Conservation (phyloP, 129 eudicot genomes). For the Tagetes patula region DNA sequence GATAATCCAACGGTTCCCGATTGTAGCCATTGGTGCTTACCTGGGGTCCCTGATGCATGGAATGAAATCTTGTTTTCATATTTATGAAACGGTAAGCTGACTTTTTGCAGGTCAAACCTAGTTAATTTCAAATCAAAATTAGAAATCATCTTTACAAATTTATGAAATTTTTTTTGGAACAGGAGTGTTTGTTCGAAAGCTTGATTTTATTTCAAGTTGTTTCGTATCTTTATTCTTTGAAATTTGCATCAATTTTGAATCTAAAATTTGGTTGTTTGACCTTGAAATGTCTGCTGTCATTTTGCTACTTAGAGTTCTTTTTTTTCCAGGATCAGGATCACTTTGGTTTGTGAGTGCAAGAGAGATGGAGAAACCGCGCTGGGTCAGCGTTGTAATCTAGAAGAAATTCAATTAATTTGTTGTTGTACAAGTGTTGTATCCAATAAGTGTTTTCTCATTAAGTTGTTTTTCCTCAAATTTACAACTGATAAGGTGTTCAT, state of each 20-base stretch:
- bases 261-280: conserved; percentile 7
- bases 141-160: not conserved
- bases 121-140: not conserved
- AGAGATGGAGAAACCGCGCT: not conserved
- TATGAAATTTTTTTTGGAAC: not conserved
- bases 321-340: conserved; percentile 13
- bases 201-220: not conserved
- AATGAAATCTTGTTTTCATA: conserved; percentile 77
- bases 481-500: not conserved
- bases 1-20: conserved; percentile 84
- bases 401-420: conserved; percentile 12
- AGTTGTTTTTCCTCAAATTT: not conserved
- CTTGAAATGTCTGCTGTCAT: not conserved
- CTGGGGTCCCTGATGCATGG: conserved; percentile 97
- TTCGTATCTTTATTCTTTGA: not conserved
- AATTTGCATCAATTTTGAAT: conserved; percentile 2
- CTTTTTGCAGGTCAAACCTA: not conserved
- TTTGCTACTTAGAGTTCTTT: not conserved
- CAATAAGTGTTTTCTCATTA: not conserved
- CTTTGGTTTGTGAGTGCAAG: not conserved
- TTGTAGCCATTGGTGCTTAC: conserved; percentile 98
- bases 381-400: not conserved
- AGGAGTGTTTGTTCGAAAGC: not conserved
- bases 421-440: conserved; percentile 8
- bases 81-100: conserved; percentile 20